Evolutionary conservation across 2,329 filamentous ascomycete genomes (phyloP), one percentile per base, ranked within the genome.

Genomic region (Talaromyces sp.): DNA sequence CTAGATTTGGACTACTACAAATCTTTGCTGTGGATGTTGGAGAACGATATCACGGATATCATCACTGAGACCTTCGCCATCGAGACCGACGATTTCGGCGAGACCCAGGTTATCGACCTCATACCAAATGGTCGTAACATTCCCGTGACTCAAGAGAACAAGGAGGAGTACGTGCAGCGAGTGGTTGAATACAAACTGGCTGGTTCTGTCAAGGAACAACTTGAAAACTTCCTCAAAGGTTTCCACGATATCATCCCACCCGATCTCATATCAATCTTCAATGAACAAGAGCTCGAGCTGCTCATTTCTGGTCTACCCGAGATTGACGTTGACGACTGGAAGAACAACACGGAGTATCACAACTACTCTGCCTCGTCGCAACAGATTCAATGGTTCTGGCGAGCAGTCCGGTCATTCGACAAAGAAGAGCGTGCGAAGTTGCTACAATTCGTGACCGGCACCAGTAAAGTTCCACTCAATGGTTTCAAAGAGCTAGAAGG

Each of bases 351-450:
- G 2, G 96, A 99, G 75, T 98, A 99, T 73, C 94, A 98, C 79
- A 98, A 98, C 78, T 99, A 99, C 81, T 92, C 88, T 4, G 90
- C 92, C 37, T 94, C 93, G 0, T 97, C 95, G 3, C 91, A 92
- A 52, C 96, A 99, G 76, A 97, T 99, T 66, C 93, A 98, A 77
- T 99, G 95, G 95, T 99, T 99, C 87, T 99, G 95, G 95, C 90
- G 96, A 73, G 95, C 95, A 31, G 88, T 99, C 50, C 89, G 95
- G 72, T 97, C 93, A 4, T 99, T 97, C 74, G 96, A 98, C 82
- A 98, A 98, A 81, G 96, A 99, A 81, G 96, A 99, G 81, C 91
- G 92, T 67, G 95, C 95, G 72, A 99, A 99, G 80, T 83, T 99
- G 68, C 85, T 99, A 52, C 95, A 99, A 75, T 99, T 99, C 77